Percentiles rank a stretch among this genome's conserved stretches.
phyloP scores from a whole-genome alignment of 371 early-diverging fungal species.

The Chytridiales sp. region DNA sequence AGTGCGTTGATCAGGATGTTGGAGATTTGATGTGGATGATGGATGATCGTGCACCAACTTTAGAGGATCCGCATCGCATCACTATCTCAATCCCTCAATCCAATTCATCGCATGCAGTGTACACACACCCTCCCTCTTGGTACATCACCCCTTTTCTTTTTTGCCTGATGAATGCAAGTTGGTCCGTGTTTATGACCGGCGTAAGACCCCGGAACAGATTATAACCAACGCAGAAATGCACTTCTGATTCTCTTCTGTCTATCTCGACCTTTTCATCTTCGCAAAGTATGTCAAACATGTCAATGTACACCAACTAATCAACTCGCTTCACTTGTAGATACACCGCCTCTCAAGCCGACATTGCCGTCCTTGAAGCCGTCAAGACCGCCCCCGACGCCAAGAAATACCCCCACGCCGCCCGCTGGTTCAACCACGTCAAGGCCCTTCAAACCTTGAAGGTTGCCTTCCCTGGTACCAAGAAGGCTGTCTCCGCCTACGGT shows the following conservation, averaged over 20 bases:
- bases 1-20: no score
- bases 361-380: conserved; percentile 80
- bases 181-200: conserved; percentile 64
- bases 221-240: conserved; percentile 24
- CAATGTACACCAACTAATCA: conserved; percentile 2
- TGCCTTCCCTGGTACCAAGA: conserved; percentile 55
- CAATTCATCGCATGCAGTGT: background rate
- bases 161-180: conserved; percentile 50
- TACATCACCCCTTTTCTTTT: background rate
- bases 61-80: no score
- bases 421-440: conserved; percentile 95
- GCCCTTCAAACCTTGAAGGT: conserved; percentile 36
- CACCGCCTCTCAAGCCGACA: conserved; percentile 80
- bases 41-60: no score
- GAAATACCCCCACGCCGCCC: conserved; percentile 83
- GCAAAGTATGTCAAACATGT: background rate
- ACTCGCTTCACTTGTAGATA: conserved; percentile 44
- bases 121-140: background rate
- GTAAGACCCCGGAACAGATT: conserved; percentile 50
- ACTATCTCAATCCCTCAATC: background rate
- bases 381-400: conserved; percentile 70
- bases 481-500: conserved; percentile 48
- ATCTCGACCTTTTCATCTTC: background rate
- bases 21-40: no score
- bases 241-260: conserved; percentile 17